Evolutionary conservation across 2,329 filamentous ascomycete species (phyloP).

Genomic region (Plectosphaerella sp.): DNA sequence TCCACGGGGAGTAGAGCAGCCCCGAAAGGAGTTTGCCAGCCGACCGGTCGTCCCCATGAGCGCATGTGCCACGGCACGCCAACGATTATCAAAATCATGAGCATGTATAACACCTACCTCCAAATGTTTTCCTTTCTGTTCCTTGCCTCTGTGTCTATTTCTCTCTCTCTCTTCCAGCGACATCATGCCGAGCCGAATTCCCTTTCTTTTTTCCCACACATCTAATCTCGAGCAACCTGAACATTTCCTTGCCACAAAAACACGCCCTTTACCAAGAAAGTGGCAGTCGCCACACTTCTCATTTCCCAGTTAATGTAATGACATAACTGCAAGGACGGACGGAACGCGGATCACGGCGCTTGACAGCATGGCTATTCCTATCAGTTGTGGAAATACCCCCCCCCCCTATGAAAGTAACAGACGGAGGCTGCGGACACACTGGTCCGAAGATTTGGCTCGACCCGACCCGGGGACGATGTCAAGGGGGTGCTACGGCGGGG

Average conservation of each 20-base stretch:
- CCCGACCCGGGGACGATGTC: too few relatives aligned
- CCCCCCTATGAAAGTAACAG: neutral
- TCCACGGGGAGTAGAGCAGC: conserved; percentile 8
- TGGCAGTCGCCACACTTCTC: too few relatives aligned
- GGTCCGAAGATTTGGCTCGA: too few relatives aligned
- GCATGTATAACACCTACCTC: neutral
- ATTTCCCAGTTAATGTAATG: conserved; percentile 12
- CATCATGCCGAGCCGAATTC: neutral
- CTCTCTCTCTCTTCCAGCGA: neutral
- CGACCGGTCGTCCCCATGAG: neutral
- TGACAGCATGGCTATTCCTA: neutral
- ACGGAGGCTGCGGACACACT: neutral
- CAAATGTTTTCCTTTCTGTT: neutral
- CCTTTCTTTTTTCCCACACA: conserved; percentile 7
- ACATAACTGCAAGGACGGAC: conserved; percentile 2
- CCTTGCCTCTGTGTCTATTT: conserved; percentile 3
- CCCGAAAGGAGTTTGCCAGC: neutral
- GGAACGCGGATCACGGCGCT: neutral
- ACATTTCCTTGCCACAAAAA: neutral
- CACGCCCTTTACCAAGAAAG: neutral
- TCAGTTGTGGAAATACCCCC: neutral
- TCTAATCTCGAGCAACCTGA: conserved; percentile 1
- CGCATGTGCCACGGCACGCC: neutral
- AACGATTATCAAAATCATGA: neutral
- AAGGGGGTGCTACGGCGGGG: too few relatives aligned